Conservation (phyloP, 192 early-diverging fungal genomes). For the Coemansia sp. region DNA sequence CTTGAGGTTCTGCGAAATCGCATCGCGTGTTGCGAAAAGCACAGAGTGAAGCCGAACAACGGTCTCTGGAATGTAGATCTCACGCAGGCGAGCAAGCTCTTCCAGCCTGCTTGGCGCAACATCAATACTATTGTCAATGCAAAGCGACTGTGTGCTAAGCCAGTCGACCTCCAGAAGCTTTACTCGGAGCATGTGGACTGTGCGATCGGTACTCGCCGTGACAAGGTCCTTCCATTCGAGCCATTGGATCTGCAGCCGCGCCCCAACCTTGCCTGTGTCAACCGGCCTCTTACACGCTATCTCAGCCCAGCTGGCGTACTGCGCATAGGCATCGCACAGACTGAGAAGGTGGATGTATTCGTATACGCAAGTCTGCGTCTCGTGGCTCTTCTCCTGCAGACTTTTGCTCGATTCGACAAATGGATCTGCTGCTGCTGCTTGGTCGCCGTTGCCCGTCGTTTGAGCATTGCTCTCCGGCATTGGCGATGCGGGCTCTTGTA, state of each 20-base stretch:
- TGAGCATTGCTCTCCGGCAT: not conserved
- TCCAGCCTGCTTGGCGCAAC: constrained; percentile 16
- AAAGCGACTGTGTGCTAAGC: constrained; percentile 32
- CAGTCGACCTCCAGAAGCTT: constrained; percentile 41
- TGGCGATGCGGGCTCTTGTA: constrained; percentile 1
- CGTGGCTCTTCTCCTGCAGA: not conserved
- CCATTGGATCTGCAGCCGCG: constrained; percentile 29
- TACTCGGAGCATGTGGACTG: constrained; percentile 34
- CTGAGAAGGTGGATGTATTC: constrained; percentile 54
- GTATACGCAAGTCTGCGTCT: constrained; percentile 24
- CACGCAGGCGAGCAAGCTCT: constrained; percentile 54
- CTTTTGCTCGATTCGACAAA: not conserved
- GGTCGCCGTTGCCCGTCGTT: not conserved
- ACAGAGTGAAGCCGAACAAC: constrained; percentile 70
- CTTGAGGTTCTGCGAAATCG: constrained; percentile 56
- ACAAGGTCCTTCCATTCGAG: constrained; percentile 42
- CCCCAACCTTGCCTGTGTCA: not conserved
- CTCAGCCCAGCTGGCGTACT: constrained; percentile 48
- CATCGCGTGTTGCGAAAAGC: constrained; percentile 62
- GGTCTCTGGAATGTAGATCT: constrained; percentile 64
- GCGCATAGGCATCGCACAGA: constrained; percentile 47
- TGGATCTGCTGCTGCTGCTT: too few relatives aligned
- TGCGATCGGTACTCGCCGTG: constrained; percentile 18
- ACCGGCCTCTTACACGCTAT: constrained; percentile 34
- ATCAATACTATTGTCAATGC: constrained; percentile 10